phyloP scores from a whole-genome alignment of 768 basidiomycete species.

The Macrolepiota dolichaula region DNA sequence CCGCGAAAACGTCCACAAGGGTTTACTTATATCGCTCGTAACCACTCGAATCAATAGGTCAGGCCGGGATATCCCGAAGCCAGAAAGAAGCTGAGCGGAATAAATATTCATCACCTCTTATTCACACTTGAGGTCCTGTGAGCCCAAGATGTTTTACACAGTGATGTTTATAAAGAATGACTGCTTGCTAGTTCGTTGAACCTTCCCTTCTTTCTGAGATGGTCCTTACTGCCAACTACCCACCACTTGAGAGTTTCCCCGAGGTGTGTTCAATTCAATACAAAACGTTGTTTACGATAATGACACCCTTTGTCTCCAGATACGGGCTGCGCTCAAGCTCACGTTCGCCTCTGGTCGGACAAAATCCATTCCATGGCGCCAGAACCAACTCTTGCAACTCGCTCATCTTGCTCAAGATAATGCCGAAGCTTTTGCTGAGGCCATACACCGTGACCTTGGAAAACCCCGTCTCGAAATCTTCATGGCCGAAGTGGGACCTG shows the following conservation, averaged over 20 bases:
- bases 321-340: neutral
- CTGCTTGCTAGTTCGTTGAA: too few species aligned
- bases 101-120: too few species aligned
- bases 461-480: constrained; percentile 41
- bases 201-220: too few species aligned
- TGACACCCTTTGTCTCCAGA: neutral
- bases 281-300: neutral
- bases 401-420: constrained; percentile 65
- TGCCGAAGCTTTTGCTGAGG: constrained; percentile 43
- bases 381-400: constrained; percentile 61
- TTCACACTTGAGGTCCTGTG: too few species aligned
- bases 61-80: too few species aligned
- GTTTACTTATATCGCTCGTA: too few species aligned
- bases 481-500: constrained; percentile 39
- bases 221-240: too few species aligned
- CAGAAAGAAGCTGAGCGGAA: too few species aligned
- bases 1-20: too few species aligned
- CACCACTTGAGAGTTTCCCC: neutral
- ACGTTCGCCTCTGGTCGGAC: constrained; percentile 12
- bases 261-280: neutral
- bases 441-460: constrained; percentile 45
- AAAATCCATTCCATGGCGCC: constrained; percentile 51
- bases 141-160: too few species aligned
- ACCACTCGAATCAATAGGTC: too few species aligned
- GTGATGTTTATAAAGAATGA: too few species aligned